Percentiles rank a stretch among this genome's conserved stretches.
Conservation (phyloP, 495 filamentous ascomycete species). For the Lasiosphaeria hispida region DNA sequence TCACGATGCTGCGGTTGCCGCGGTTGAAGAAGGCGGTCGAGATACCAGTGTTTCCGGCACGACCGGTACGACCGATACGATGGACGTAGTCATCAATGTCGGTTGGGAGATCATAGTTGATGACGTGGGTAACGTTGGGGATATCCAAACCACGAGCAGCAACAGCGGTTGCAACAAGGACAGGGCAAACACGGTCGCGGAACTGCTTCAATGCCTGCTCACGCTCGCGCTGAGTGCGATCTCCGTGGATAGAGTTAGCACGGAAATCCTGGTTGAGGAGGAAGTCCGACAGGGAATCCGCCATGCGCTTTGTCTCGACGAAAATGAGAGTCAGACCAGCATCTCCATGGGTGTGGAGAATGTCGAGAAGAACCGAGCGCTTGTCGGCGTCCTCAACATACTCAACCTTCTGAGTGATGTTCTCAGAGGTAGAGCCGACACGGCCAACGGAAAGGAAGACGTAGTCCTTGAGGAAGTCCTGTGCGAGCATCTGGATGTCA, state of each 20-base stretch:
- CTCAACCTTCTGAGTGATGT: constrained; percentile 98
- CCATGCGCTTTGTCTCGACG: constrained; percentile 99
- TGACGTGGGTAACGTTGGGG: constrained; percentile 95
- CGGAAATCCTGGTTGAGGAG: constrained; percentile 97
- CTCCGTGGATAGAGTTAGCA: constrained; percentile 97
- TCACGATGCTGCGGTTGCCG: constrained; percentile 94
- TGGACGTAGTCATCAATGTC: constrained; percentile 99
- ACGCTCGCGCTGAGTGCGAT: constrained; percentile 97
- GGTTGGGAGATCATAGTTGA: constrained; percentile 98
- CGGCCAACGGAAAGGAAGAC: constrained; percentile 97
- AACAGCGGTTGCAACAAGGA: constrained; percentile 94
- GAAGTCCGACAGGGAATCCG: constrained; percentile 95
- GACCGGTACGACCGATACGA: constrained; percentile 98
- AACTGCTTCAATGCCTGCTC: constrained; percentile 97
- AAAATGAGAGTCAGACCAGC: constrained; percentile 91
- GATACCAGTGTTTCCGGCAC: constrained; percentile 98
- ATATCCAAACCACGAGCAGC: constrained; percentile 96
- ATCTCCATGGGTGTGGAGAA: constrained; percentile 90
- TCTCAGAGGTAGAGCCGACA: constrained; percentile 99
- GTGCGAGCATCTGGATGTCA: constrained; percentile 97
- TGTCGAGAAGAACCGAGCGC: constrained; percentile 94
- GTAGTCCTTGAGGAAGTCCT: constrained; percentile 97
- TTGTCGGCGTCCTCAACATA: constrained; percentile 98
- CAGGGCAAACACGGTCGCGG: constrained; percentile 90
- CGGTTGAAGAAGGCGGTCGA: constrained; percentile 99